These are phyloP conservation scores for Juglanconis juglandina DNA, from an alignment of 2,329 filamentous ascomycete genomes.

Conservation along the genomic window DNA sequence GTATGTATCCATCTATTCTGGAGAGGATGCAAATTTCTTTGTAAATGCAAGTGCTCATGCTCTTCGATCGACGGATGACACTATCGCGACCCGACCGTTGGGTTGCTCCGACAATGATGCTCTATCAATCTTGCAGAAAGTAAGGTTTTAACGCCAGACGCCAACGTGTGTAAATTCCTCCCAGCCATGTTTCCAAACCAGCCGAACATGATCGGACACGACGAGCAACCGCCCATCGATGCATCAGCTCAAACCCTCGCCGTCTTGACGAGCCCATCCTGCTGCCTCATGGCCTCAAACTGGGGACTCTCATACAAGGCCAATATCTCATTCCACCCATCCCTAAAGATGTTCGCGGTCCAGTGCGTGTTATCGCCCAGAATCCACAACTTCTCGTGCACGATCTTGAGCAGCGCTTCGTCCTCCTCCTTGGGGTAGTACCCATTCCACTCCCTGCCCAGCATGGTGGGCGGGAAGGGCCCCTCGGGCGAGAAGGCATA, in stretches of 20 bases:
- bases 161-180: too few relatives aligned
- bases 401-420: conserved; percentile 6
- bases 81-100: too few relatives aligned
- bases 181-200: too few relatives aligned
- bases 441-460: conserved; percentile 15
- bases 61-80: too few relatives aligned
- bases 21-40: too few relatives aligned
- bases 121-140: too few relatives aligned
- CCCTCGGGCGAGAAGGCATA: conserved; percentile 7
- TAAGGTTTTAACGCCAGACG: too few relatives aligned
- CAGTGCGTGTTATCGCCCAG: conserved; percentile 1
- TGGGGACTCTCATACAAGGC: conserved; percentile 12
- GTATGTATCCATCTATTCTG: too few relatives aligned
- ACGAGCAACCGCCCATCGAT: background rate
- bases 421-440: conserved; percentile 11
- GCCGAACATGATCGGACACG: background rate
- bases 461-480: background rate
- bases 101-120: too few relatives aligned
- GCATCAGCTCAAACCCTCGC: background rate
- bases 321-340: conserved; percentile 13
- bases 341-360: conserved; percentile 10
- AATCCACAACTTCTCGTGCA: conserved; percentile 18
- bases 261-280: background rate
- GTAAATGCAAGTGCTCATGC: too few relatives aligned
- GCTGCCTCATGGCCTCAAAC: conserved; percentile 11